Evolutionary conservation across 2,329 filamentous ascomycete species (phyloP), one percentile per base, ranked within the genome.

Genomic region (Aspergillus ustus): DNA sequence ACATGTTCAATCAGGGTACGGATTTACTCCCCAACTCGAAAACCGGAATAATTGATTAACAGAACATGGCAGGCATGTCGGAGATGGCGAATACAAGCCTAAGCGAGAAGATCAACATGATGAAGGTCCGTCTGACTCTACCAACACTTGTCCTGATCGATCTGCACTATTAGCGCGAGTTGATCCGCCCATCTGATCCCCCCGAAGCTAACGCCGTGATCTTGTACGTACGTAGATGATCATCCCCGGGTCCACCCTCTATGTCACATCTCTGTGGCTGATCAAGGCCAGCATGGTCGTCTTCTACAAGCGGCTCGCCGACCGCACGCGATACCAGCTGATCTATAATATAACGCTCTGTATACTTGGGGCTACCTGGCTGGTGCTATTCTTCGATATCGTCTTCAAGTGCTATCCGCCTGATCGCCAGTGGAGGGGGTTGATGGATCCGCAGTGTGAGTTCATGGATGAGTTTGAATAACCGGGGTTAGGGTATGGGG

Each of bases 291-390:
- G 63, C 52, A 62, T 68, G 66, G 65, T 68, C n/a, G 45, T 65
- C 54, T 67, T 68, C 57, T 68, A 68, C 49, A 68, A 68, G 55
- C 66, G 66, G 4, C 60, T 68, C 6, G 66, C 66, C 40, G 66
- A 68, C 52, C 65, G 65, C 22, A 68, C 66, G 4, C 48, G 43
- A 25, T 68, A 68, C 13, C 65, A 68, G 48, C 61, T 57, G 5
- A 54, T 67, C 40, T 67, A 67, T 29, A 68, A 68, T 44, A 62
- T 68, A 51, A 64, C 62, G 1, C 52, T 68, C 7, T 43, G 15
- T 5, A 20, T 67, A 2, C 53, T 68, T 11, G 65, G 44, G 20
- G 63, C 66, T 8, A 67, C 66, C 2, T 67, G 66, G 66, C 53
- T 66, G 44, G 60, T 62, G 0, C 53, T 68, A 19, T 67, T 68